Evolutionary conservation across 2,329 filamentous ascomycete species (phyloP).

Genomic region (Cytospora chrysosperma): DNA sequence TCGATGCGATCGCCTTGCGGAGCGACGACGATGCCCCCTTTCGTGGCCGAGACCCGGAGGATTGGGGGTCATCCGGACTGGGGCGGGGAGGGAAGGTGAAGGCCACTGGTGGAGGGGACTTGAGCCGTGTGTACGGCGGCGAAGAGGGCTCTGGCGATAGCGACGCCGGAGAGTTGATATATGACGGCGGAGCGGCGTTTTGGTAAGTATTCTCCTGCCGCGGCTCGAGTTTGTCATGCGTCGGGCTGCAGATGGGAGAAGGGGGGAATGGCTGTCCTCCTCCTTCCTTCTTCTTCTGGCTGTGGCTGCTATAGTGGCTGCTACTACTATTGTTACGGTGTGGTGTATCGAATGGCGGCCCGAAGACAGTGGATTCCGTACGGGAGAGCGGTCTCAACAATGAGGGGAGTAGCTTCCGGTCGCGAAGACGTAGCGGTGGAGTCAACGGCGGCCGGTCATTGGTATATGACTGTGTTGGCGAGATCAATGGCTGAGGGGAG

Average conservation of each 20-base stretch:
- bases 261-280: slow-evolving; percentile 33
- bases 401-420: slow-evolving; percentile 45
- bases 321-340: slow-evolving; percentile 20
- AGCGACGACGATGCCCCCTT: slow-evolving; percentile 13
- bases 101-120: slow-evolving; percentile 26
- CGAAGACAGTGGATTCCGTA: slow-evolving; percentile 21
- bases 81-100: slow-evolving; percentile 21
- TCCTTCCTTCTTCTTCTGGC: slow-evolving; percentile 13
- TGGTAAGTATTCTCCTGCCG: slow-evolving; percentile 32
- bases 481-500: slow-evolving; percentile 44
- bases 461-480: slow-evolving; percentile 36
- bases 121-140: slow-evolving; percentile 12
- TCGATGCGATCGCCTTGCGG: slow-evolving; percentile 30
- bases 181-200: not conserved
- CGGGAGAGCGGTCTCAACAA: slow-evolving; percentile 29
- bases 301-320: slow-evolving; percentile 16
- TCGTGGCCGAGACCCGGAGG: slow-evolving; percentile 8
- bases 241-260: slow-evolving; percentile 40
- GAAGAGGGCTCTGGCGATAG: slow-evolving; percentile 10
- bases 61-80: slow-evolving; percentile 14
- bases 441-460: slow-evolving; percentile 35
- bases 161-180: not conserved
- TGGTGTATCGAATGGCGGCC: slow-evolving; percentile 10
- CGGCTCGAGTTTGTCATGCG: slow-evolving; percentile 37
- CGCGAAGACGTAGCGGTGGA: slow-evolving; percentile 48